Base-by-base conservation (phyloP, 2,329 filamentous ascomycete species). In the Ustilaginoidea virens region DNA sequence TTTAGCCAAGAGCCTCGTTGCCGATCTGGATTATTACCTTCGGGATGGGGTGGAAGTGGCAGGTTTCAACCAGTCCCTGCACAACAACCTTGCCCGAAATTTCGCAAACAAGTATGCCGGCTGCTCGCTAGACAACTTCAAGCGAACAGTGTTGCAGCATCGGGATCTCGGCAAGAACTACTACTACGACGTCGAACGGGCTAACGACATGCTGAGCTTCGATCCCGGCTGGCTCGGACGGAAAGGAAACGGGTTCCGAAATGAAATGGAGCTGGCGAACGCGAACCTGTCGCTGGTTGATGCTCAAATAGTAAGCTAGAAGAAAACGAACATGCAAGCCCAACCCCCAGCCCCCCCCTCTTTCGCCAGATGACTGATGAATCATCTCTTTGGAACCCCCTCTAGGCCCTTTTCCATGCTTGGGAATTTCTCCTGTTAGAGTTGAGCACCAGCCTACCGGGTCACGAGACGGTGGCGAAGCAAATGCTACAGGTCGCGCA, bases 351-450 rank as follows among this genome's bases (percentile, higher is more conserved):
- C n/a, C n/a, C n/a, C n/a, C n/a, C n/a, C n/a, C n/a, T n/a, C n/a
- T n/a, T n/a, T n/a, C n/a, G n/a, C n/a, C n/a, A n/a, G 24, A 25
- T 15, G 13, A 58, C 39, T 25, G 15, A 8, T 19, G 17, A 18
- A 18, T 20, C 19, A 20, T 11, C 4, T 5, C 7, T 17, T 3
- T 23, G n/a, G n/a, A n/a, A n/a, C n/a, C n/a, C n/a, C n/a, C n/a
- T 14, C 16, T 43, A 82, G 77, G 69, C 74, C 24, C 69, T 98
- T 12, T 78, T 94, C 38, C 74, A 82, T 42, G 80, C 82, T 31
- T 96, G 87, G 83, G 86, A 92, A 49, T 75, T 82, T 34, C 64
- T 98, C 7, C 70, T 87, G 10, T 65, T 90, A 28, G 87, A 94
- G 45, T 66, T 98, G 27, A 82, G 79, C 47, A 71, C 71, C 21